Evolutionary conservation across 2,329 filamentous ascomycete genomes (phyloP).

Genomic region (Colletotrichum tabaci): DNA sequence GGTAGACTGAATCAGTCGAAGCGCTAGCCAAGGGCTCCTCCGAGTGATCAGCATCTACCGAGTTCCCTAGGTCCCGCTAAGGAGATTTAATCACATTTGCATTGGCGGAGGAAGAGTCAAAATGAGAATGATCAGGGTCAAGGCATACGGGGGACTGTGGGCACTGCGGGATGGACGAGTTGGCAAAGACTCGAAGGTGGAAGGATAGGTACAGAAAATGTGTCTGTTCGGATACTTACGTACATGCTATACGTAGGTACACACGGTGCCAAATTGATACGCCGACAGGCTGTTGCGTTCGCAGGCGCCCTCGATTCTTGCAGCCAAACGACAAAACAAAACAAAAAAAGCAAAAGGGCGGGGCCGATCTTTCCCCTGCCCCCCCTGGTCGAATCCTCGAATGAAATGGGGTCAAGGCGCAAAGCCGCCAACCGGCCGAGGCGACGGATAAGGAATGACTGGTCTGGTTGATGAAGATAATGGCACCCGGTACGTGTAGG

Average conservation of each 20-base stretch:
- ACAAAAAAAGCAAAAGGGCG: constrained; percentile 6
- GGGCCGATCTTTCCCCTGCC: constrained; percentile 6
- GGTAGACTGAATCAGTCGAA: constrained; percentile 33
- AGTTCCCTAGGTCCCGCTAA: constrained; percentile 29
- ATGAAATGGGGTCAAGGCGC: constrained; percentile 2
- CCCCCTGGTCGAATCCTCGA: neutral
- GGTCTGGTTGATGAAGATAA: too few species aligned
- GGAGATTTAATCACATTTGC: constrained; percentile 39
- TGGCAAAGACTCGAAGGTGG: neutral
- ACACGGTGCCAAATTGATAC: constrained; percentile 12
- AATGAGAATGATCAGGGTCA: constrained; percentile 28
- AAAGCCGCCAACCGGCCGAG: too few species aligned
- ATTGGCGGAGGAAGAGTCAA: constrained; percentile 27
- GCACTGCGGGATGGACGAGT: neutral
- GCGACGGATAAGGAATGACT: too few species aligned
- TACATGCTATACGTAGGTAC: too few species aligned
- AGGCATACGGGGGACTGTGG: constrained; percentile 33
- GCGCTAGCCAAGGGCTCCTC: constrained; percentile 27
- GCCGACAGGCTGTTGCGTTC: neutral
- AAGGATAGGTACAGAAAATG: neutral
- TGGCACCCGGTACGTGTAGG: too few species aligned
- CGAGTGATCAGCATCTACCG: constrained; percentile 39
- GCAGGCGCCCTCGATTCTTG: neutral
- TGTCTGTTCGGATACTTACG: too few species aligned
- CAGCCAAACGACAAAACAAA: neutral